phyloP scores from a whole-genome alignment of 768 basidiomycete genomes.

The Pholiota conissans region DNA sequence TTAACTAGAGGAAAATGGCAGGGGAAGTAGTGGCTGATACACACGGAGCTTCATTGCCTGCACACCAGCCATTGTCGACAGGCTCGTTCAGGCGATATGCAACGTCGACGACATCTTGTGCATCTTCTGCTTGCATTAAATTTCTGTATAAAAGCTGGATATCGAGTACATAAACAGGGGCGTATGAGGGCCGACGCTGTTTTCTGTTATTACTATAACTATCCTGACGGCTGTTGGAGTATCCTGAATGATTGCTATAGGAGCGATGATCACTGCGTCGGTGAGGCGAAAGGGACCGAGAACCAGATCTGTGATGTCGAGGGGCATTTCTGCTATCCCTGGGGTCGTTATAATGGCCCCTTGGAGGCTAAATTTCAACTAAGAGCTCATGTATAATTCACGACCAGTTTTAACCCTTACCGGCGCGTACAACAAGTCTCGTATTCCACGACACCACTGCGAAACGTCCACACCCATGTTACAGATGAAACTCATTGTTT shows the following conservation, averaged over 20 bases:
- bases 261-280: background rate
- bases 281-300: background rate
- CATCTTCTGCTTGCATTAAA: slow-evolving; percentile 36
- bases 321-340: background rate
- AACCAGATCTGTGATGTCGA: background rate
- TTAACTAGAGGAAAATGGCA: background rate
- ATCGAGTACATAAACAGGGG: slow-evolving; percentile 42
- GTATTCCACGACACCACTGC: slow-evolving; percentile 42
- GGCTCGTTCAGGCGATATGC: slow-evolving; percentile 33
- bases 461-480: slow-evolving; percentile 41
- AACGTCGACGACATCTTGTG: slow-evolving; percentile 24
- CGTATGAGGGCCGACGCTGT: slow-evolving; percentile 17
- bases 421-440: slow-evolving; percentile 25
- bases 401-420: too few relatives aligned
- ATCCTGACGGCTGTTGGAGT: background rate
- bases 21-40: slow-evolving; percentile 17
- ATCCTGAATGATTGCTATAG: background rate
- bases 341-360: background rate
- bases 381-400: too few relatives aligned
- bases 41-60: slow-evolving; percentile 54
- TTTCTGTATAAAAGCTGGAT: slow-evolving; percentile 34
- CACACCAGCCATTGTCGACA: slow-evolving; percentile 39
- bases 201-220: background rate
- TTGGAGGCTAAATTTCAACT: too few relatives aligned
- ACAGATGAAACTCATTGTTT: slow-evolving; percentile 37